Base-by-base conservation (phyloP, 225 moss, liverwort and hornwort species). In the Ulota crispa region DNA sequence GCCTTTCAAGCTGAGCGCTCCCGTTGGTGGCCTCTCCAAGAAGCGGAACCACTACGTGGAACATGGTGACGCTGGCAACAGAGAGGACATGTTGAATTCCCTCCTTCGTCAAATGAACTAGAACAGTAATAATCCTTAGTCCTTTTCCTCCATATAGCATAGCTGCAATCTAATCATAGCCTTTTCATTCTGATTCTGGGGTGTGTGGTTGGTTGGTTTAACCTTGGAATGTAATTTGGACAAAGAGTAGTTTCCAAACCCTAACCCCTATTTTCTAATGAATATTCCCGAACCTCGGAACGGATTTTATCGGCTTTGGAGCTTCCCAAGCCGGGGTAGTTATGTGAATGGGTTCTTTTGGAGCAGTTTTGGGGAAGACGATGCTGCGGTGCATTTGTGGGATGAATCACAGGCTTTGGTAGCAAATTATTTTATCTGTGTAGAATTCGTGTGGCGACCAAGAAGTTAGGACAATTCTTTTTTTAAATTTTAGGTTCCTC, bases 61-160 rank as follows among this genome's bases (percentile, higher is more conserved):
- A 63, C 62, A 78, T 42, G 85, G 85, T n/a, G 87, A 82, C 39
- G 70, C 79, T 34, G 79, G 82, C 26, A 79, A 34, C 32, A 57
- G 85, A 75, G 87, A 85, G 70, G 85, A 85, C 69, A 66, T 53
- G 21, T 55, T 88, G 42, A 88, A 88, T 78, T 50, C 34, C 62
- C 84, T 88, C 14, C 74, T 88, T 32, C 50, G 82, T 41, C 87
- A 82, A 57, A 88, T 88, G 87, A 88, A 78, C 57, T 88, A 88
- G 75, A 57, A 43, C 23, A 41, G 23, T 7, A 3, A n/a, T 10
- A 16, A 50, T 20, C 53, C 31, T 66, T 70, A 18, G n/a, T 32
- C 52, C 10, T 32, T 18, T 27, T 47, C 45, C 19, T 71, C 11
- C n/a, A 61, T 32, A 61, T 55, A 42, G 24, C 19, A 32, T 70